Percentiles rank a stretch among this genome's conserved stretches.
Evolutionary conservation across 225 moss, liverwort and hornwort species (phyloP).

Genomic region (Physcomitrium patens): DNA sequence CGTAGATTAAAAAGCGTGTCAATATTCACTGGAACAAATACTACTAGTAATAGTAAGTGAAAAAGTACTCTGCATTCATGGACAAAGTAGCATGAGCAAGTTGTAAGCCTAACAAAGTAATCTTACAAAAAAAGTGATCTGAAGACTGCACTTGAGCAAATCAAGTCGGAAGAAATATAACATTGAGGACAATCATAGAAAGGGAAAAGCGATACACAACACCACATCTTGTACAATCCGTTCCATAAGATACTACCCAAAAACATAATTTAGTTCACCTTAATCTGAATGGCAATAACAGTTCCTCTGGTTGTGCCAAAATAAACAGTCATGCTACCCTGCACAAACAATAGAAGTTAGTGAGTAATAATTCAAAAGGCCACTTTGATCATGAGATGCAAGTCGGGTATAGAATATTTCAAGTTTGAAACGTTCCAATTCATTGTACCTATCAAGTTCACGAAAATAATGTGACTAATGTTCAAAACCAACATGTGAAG

Average conservation of each 20-base stretch:
- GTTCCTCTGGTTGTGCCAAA: constrained; percentile 49
- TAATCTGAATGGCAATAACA: constrained; percentile 36
- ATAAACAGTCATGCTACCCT: constrained; percentile 39
- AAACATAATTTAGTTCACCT: constrained; percentile 18
- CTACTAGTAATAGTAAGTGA: neutral
- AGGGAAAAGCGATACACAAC: neutral
- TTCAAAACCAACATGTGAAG: neutral
- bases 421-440: neutral
- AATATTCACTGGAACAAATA: neutral
- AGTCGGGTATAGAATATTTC: too few relatives aligned
- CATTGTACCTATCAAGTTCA: neutral
- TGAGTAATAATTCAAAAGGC: neutral
- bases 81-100: neutral
- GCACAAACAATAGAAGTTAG: constrained; percentile 15
- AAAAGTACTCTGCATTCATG: neutral
- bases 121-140: constrained; percentile 1
- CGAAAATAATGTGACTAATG: neutral
- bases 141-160: constrained; percentile 2
- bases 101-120: neutral
- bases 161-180: constrained; percentile 18
- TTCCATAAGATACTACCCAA: neutral
- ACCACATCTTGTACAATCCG: constrained; percentile 13
- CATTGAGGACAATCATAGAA: neutral
- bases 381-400: neutral
- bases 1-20: constrained; percentile 8